phyloP scores from a whole-genome alignment of 768 basidiomycete species.

The Boletus subcaerulescens region DNA sequence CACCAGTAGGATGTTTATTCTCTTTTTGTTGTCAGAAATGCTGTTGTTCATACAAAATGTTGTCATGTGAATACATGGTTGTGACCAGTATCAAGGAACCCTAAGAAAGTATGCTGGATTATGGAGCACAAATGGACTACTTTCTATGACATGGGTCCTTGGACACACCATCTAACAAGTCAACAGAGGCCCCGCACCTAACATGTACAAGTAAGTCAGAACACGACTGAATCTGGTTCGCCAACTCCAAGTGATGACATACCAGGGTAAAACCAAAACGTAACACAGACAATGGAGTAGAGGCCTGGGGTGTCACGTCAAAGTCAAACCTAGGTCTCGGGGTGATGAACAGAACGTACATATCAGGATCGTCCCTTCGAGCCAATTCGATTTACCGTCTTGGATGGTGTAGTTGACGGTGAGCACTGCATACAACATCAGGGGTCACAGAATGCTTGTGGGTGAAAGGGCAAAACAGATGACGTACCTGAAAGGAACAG shows the following conservation, averaged over 20 bases:
- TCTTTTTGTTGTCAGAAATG: too few relatives aligned
- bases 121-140: too few relatives aligned
- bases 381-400: conserved; percentile 89
- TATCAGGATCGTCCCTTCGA: conserved; percentile 82
- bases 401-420: conserved; percentile 86
- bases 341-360: conserved; percentile 34
- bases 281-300: conserved; percentile 56
- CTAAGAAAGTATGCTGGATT: too few relatives aligned
- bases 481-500: conserved; percentile 22
- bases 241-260: conserved; percentile 4
- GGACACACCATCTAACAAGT: too few relatives aligned
- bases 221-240: not conserved
- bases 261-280: conserved; percentile 55
- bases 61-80: too few relatives aligned
- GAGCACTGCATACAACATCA: conserved; percentile 46
- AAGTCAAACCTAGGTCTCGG: too few relatives aligned
- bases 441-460: not conserved
- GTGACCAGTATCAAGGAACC: too few relatives aligned
- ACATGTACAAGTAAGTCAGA: conserved; percentile 5
- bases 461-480: not conserved
- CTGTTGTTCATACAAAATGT: too few relatives aligned
- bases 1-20: too few relatives aligned
- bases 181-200: not conserved
- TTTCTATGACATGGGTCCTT: too few relatives aligned
- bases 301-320: conserved; percentile 35